Base-by-base conservation (phyloP, 495 filamentous ascomycete genomes). In the Talaromyces stipitatus region DNA sequence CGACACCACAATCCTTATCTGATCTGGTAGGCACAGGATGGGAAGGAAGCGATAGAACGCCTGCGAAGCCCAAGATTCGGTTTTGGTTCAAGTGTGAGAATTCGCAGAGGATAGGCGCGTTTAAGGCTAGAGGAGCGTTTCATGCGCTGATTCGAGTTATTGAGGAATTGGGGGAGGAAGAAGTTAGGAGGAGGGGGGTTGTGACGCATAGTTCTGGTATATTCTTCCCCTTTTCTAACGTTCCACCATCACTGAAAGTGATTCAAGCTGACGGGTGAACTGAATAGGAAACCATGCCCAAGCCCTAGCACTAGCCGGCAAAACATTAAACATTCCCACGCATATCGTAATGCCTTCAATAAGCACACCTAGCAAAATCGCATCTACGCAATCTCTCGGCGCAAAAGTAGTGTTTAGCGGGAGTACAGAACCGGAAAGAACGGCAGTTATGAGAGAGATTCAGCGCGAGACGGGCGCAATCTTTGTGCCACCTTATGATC, bases 81-180 rank as follows among this genome's bases (percentile, higher is more conserved):
- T 79, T 98, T 59, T 92, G 87, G 72, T 96, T 98, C 81, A 98
- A 98, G 74, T 96, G 91, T 72, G 92, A 98, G 76, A 96, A 97
- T 72, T 79, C 85, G 32, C 92, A 97, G 73, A 85, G 83, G 46
- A 85, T 94, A 53, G 94, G 92, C 55, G 92, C 92, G 14, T 98
- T 98, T 75, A 98, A 98, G 74, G 85, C 84, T 18, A 77, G 92
- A 0, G 92, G 92, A 2, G 92, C 94, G 2, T 95, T 95, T 60
- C 90, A 97, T 74, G 92, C 92, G 2, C 66, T 98, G 43, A 75
- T 84, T 51, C 67, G 87, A n/a, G 69, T 98, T 59, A 82, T 82
- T 54, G 74, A 77, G 56, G 82, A 86, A 58, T 78, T 83, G 10
- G 80, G 84, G 28, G 82, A 82, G 71, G 71, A 76, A 24, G 79